phyloP scores from a whole-genome alignment of 2,329 filamentous ascomycete species.

The Paecilomyces sp. region DNA sequence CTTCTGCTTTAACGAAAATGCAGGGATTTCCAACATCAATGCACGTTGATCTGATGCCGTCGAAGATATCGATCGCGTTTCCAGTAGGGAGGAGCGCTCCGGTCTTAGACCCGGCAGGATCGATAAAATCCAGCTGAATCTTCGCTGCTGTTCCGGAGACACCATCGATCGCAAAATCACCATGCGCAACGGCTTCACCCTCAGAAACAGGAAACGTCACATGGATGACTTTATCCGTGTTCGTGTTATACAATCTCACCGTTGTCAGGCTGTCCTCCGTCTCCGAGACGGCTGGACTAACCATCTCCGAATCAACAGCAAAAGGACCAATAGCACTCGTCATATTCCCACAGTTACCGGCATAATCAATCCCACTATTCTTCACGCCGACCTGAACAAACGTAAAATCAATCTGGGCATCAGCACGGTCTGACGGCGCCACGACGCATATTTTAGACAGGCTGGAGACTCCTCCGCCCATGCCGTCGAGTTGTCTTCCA shows the following conservation, averaged over 20 bases:
- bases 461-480: conserved; percentile 62
- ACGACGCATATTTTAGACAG: conserved; percentile 67
- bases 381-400: conserved; percentile 63
- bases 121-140: conserved; percentile 54
- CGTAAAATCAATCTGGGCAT: conserved; percentile 61
- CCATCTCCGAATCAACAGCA: conserved; percentile 50
- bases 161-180: conserved; percentile 57
- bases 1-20: conserved; percentile 52
- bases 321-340: conserved; percentile 59
- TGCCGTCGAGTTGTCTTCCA: conserved; percentile 64
- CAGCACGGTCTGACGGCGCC: conserved; percentile 40
- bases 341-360: conserved; percentile 73
- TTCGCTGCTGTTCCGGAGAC: conserved; percentile 52
- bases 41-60: conserved; percentile 47
- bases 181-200: conserved; percentile 42
- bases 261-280: conserved; percentile 30
- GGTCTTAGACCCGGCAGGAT: conserved; percentile 58
- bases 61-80: conserved; percentile 45
- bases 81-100: conserved; percentile 57
- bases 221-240: conserved; percentile 59
- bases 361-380: conserved; percentile 54
- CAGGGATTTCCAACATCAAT: conserved; percentile 60
- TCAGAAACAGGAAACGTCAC: conserved; percentile 49
- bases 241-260: conserved; percentile 63
- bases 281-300: conserved; percentile 18